A percentile compares a stretch with the other conserved stretches of the same genome.
phyloP scores from a whole-genome alignment of 23 red algal species.

The Gracilariopsis chorda region DNA sequence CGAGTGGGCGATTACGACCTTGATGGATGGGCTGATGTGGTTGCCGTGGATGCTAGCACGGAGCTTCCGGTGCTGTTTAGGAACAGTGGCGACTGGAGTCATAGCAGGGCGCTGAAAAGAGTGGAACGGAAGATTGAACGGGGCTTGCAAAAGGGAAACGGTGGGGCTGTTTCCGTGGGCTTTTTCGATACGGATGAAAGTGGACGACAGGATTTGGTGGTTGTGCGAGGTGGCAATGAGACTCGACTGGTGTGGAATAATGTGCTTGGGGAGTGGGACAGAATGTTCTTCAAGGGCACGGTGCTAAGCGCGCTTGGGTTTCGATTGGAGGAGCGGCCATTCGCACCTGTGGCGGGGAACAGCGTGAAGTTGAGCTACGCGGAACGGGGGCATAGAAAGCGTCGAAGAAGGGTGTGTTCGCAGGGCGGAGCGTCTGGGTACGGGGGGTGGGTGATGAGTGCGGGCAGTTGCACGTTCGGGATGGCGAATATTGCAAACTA shows the following conservation, averaged over 20 bases:
- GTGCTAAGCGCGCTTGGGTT: slow-evolving; percentile 55
- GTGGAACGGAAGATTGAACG: neutral
- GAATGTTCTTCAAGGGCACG: slow-evolving; percentile 82
- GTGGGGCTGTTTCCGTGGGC: slow-evolving; percentile 44
- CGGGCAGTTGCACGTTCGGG: slow-evolving; percentile 88
- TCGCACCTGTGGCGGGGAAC: slow-evolving; percentile 71
- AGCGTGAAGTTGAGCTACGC: slow-evolving; percentile 84
- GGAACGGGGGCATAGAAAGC: slow-evolving; percentile 20
- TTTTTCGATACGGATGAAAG: slow-evolving; percentile 91
- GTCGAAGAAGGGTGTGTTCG: slow-evolving; percentile 54
- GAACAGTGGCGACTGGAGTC: slow-evolving; percentile 35
- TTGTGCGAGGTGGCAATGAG: slow-evolving; percentile 45
- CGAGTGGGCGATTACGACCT: slow-evolving; percentile 76
- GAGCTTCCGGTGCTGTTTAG: slow-evolving; percentile 28
- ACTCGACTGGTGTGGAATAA: slow-evolving; percentile 80
- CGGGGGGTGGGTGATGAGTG: slow-evolving; percentile 26
- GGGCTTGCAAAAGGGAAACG: neutral
- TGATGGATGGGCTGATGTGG: slow-evolving; percentile 75
- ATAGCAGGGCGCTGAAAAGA: neutral
- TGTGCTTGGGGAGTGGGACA: slow-evolving; percentile 10
- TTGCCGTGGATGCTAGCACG: slow-evolving; percentile 21
- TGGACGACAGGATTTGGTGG: slow-evolving; percentile 88
- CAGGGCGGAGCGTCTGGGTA: slow-evolving; percentile 77
- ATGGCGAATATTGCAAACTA: slow-evolving; percentile 92
- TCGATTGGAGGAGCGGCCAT: slow-evolving; percentile 33